Base-by-base conservation (phyloP, 1,139 yeast species). In the Taphrina populina region DNA sequence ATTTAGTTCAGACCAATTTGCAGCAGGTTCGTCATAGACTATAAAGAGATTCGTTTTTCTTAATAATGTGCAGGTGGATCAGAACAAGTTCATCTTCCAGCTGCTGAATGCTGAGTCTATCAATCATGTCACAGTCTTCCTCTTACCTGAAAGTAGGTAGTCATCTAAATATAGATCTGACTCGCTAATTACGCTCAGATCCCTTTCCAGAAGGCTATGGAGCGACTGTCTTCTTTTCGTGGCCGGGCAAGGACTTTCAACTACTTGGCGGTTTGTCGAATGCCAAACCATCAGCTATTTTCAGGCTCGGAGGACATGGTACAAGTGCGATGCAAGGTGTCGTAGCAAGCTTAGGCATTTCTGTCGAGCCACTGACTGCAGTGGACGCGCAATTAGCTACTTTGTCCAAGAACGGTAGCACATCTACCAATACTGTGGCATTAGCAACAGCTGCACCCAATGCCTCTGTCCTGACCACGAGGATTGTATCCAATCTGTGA, bases 281-380 rank as follows among this genome's bases (percentile, higher is more conserved):
- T 1, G 71, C 71, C 39, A 92, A 92, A 67, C 97, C 95, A 20
- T 85, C 95, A 57, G 96, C 97, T 0, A 92, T 92, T 5, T 92
- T 86, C 73, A 84, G 83, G 66, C 76, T 92, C 60, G 37, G 75
- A 70, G 57, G 72, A 64, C 72, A 62, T 67, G 57, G 71, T 66
- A 57, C 71, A 65, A 23, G 70, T 66, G 37, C 43, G 10, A 62
- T 60, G 10, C 54, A 55, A 11, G 57, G 59, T 6, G 60, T 60
- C 24, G 58, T 62, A 17, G 66, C 67, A 20, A 67, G 61, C 33
- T 81, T 92, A 3, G 99, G 98, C 0, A 86, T 92, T 10, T 87
- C 96, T 2, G 81, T 92, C 5, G 98, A 92, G 65, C 85, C 95
- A 0, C 75, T 78, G 0, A 70, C 69, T 0, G 79, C 75, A 33